These are phyloP conservation scores for Dillenia suffruticosa DNA, from an alignment of 164 flowering plant genomes.

Conservation along the genomic window DNA sequence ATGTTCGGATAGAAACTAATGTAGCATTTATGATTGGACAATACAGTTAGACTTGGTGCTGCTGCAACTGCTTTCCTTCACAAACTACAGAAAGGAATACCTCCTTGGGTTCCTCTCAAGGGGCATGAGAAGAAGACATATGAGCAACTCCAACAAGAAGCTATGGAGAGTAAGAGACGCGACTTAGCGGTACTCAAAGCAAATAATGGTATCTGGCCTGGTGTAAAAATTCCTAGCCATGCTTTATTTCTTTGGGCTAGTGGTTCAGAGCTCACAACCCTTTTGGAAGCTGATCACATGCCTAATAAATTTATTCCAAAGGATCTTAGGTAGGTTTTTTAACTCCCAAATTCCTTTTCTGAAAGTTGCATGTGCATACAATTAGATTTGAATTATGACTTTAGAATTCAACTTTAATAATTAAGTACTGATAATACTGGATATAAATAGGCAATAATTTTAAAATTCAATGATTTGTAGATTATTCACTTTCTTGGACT, in stretches of 20 bases:
- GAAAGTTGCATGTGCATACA: no score
- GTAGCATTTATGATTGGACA: not conserved
- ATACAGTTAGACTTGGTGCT: slow-evolving; percentile 81
- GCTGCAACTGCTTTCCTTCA: slow-evolving; percentile 80
- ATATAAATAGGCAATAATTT: no score
- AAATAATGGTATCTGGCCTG: slow-evolving; percentile 92
- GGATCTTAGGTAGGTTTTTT: slow-evolving; percentile 59
- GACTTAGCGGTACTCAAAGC: slow-evolving; percentile 85
- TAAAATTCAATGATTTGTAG: no score
- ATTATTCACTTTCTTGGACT: no score
- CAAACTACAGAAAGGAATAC: slow-evolving; percentile 80
- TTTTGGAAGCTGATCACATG: slow-evolving; percentile 84
- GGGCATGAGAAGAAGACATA: slow-evolving; percentile 79
- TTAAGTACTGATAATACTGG: no score
- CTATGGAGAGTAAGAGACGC: slow-evolving; percentile 78
- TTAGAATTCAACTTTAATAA: no score
- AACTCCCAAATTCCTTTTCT: no score
- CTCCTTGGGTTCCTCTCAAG: slow-evolving; percentile 92
- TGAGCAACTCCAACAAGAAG: slow-evolving; percentile 88
- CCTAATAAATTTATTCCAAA: slow-evolving; percentile 91
- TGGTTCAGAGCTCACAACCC: slow-evolving; percentile 80
- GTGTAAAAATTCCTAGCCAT: slow-evolving; percentile 80
- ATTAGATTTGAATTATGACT: no score
- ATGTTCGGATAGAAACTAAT: not conserved
- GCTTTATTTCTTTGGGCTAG: slow-evolving; percentile 96